Conservation (phyloP, 805 yeast genomes). For the Lachancea fermentati region DNA sequence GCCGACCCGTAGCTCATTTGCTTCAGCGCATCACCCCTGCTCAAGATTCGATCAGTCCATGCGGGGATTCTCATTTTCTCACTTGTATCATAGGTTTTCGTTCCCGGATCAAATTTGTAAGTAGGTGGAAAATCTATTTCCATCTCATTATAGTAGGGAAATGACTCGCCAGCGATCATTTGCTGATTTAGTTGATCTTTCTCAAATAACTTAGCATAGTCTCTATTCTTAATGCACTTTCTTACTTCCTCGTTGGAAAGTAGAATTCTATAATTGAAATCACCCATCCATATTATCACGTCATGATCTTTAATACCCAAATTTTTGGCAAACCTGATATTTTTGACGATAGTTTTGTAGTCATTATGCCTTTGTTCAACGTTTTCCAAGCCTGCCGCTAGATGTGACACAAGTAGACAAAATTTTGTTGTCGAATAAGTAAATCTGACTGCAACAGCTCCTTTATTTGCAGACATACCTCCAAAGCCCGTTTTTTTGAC, state of each 20-base stretch:
- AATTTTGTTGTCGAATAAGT: conserved; percentile 59
- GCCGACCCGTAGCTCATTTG: conserved; percentile 58
- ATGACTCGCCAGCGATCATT: conserved; percentile 67
- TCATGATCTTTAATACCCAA: conserved; percentile 69
- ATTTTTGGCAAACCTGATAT: conserved; percentile 56
- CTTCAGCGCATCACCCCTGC: conserved; percentile 51
- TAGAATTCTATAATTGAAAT: conserved; percentile 76
- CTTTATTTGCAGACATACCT: conserved; percentile 80
- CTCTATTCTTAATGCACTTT: conserved; percentile 40
- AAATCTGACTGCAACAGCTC: conserved; percentile 71
- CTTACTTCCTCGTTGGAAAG: conserved; percentile 68
- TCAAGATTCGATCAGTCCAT: conserved; percentile 91
- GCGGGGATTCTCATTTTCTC: conserved; percentile 94
- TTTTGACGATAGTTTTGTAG: conserved; percentile 70
- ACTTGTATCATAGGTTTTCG: conserved; percentile 74
- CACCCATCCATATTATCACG: conserved; percentile 89
- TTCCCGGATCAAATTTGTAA: conserved; percentile 87
- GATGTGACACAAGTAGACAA: conserved; percentile 79
- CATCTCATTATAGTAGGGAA: conserved; percentile 78
- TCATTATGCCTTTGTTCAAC: conserved; percentile 81
- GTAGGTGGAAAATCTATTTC: conserved; percentile 83
- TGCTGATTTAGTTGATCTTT: conserved; percentile 76
- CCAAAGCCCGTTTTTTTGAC: conserved; percentile 90
- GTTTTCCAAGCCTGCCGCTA: conserved; percentile 88
- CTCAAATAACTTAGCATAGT: conserved; percentile 51